Evolutionary conservation across 1,284 basidiomycete genomes (phyloP).

Genomic region (Malassezia cuniculi): DNA sequence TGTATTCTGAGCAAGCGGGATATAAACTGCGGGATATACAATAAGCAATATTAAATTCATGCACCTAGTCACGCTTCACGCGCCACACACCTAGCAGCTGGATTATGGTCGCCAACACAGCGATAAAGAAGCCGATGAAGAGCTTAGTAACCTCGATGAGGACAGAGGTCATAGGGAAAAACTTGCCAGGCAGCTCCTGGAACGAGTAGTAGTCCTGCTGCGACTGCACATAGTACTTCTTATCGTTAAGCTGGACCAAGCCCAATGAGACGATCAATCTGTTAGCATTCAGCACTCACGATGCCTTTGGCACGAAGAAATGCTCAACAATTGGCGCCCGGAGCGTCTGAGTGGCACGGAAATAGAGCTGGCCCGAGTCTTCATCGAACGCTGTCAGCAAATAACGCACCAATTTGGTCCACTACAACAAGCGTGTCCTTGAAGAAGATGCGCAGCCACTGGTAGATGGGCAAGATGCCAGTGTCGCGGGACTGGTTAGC

Average conservation of each 20-base stretch:
- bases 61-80: not conserved
- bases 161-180: not conserved
- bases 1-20: too few species aligned
- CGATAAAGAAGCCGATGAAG: constrained; percentile 5
- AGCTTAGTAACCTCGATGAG: constrained; percentile 3
- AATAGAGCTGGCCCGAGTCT: constrained; percentile 17
- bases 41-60: too few species aligned
- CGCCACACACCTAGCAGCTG: constrained; percentile 10
- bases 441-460: constrained; percentile 37
- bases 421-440: constrained; percentile 27
- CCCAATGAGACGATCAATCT: constrained; percentile 31
- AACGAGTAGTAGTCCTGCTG: constrained; percentile 34
- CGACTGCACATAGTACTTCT: constrained; percentile 36
- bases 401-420: constrained; percentile 24
- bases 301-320: constrained; percentile 6
- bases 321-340: constrained; percentile 15
- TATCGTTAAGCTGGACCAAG: constrained; percentile 31
- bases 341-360: constrained; percentile 24
- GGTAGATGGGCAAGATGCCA: constrained; percentile 38
- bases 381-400: constrained; percentile 19
- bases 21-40: too few species aligned
- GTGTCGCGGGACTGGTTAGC: constrained; percentile 26
- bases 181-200: constrained; percentile 5
- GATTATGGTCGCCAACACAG: constrained; percentile 5
- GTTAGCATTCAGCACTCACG: constrained; percentile 4